A percentile compares a stretch with the other conserved stretches of the same genome.
These are phyloP conservation scores for Leishmania mexicana DNA, from an alignment of 208 protist species.

Conservation along the genomic window DNA sequence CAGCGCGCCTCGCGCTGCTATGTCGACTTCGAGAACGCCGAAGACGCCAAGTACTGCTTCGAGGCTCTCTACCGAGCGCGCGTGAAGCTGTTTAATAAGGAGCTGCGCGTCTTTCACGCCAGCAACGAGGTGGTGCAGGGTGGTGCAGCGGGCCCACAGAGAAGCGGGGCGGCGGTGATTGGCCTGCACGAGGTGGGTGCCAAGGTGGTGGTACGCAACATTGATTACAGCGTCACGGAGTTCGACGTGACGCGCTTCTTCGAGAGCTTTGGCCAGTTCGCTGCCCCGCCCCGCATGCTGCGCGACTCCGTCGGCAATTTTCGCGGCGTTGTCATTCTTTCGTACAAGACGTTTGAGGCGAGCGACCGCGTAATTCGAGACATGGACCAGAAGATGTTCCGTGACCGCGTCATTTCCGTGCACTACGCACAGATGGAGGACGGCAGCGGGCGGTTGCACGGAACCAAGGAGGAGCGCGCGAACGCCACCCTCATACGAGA, in stretches of 20 bases:
- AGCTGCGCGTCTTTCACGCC: constrained; percentile 68
- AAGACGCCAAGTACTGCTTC: constrained; percentile 92
- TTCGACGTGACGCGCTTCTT: constrained; percentile 85
- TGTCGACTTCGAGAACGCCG: constrained; percentile 69
- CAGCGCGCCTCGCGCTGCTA: constrained; percentile 77
- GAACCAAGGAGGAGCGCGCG: constrained; percentile 67
- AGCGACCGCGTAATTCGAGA: constrained; percentile 75
- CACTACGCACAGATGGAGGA: constrained; percentile 85
- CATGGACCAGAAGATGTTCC: constrained; percentile 71
- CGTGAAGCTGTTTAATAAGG: constrained; percentile 73
- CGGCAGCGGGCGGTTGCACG: constrained; percentile 80
- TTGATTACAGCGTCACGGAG: constrained; percentile 70
- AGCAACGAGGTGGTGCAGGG: constrained; percentile 56
- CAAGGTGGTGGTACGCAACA: constrained; percentile 79
- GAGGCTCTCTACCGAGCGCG: constrained; percentile 65
- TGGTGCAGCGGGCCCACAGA: constrained; percentile 6
- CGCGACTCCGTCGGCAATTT: constrained; percentile 81
- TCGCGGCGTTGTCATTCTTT: constrained; percentile 71
- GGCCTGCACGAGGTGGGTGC: constrained; percentile 86
- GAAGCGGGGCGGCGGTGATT: constrained; percentile 24
- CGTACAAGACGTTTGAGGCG: constrained; percentile 74
- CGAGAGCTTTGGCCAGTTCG: constrained; percentile 77
- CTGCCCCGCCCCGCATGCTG: constrained; percentile 84
- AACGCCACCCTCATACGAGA: constrained; percentile 78
- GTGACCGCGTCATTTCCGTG: constrained; percentile 70